These are phyloP conservation scores for Flaveria trinervia DNA, from an alignment of 129 eudicot genomes.

Conservation along the genomic window DNA sequence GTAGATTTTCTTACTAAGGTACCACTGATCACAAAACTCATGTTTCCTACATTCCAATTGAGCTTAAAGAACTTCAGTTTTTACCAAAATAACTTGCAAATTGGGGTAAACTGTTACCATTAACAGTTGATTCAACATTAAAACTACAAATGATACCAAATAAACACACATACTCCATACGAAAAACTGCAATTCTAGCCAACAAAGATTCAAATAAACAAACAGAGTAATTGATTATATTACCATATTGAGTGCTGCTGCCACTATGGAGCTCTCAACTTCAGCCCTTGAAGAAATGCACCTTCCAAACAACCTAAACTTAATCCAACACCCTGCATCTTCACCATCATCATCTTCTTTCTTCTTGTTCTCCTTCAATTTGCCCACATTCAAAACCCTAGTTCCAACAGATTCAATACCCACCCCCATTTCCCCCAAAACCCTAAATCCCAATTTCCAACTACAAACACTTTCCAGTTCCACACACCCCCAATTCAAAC, in stretches of 20 bases:
- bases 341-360: slow-evolving; percentile 37
- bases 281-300: slow-evolving; percentile 67
- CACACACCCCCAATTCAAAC: background rate
- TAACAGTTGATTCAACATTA: background rate
- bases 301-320: slow-evolving; percentile 60
- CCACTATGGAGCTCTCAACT: slow-evolving; percentile 68
- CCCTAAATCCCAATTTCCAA: slow-evolving; percentile 25
- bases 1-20: slow-evolving; percentile 6
- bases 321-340: slow-evolving; percentile 64
- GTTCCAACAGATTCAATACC: slow-evolving; percentile 47
- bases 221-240: background rate
- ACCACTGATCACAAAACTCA: background rate
- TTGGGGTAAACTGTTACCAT: background rate
- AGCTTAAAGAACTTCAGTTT: background rate
- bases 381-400: slow-evolving; percentile 41
- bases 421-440: slow-evolving; percentile 48
- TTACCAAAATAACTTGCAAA: slow-evolving; percentile 5
- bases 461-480: slow-evolving; percentile 7
- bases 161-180: slow-evolving; percentile 16
- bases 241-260: slow-evolving; percentile 60
- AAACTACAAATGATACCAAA: background rate
- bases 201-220: too few species aligned
- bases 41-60: slow-evolving; percentile 12
- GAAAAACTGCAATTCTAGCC: background rate
- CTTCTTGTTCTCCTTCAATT: slow-evolving; percentile 43